These are phyloP conservation scores for Filobasidium floriforme DNA, from an alignment of 768 basidiomycete genomes.

Conservation along the genomic window DNA sequence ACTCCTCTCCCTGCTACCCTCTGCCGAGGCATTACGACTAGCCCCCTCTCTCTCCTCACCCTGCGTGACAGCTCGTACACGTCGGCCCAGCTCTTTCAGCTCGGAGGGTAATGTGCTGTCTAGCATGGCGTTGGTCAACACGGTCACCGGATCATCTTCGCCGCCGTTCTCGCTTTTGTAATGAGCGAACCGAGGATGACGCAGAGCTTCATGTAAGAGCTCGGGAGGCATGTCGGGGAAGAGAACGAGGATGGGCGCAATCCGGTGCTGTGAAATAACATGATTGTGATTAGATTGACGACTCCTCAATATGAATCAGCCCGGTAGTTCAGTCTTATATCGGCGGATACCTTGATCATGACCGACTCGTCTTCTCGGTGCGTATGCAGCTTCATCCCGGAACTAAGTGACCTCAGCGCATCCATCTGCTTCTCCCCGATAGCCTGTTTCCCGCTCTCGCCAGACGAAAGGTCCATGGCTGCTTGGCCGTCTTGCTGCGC, in stretches of 20 bases:
- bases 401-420: constrained; percentile 7
- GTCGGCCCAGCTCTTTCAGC: constrained; percentile 56
- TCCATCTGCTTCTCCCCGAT: constrained; percentile 21
- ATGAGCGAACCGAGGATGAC: constrained; percentile 31
- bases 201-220: constrained; percentile 32
- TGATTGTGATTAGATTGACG: not conserved
- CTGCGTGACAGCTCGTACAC: constrained; percentile 14
- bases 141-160: constrained; percentile 29
- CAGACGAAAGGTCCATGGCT: not conserved
- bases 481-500: not conserved
- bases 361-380: constrained; percentile 1
- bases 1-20: constrained; percentile 18
- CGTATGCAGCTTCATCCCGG: constrained; percentile 2
- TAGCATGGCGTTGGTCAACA: constrained; percentile 38
- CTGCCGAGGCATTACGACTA: not conserved
- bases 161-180: constrained; percentile 25
- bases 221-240: constrained; percentile 36
- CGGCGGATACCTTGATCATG: constrained; percentile 1
- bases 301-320: not conserved
- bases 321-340: not conserved
- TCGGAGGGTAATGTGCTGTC: constrained; percentile 59
- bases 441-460: not conserved
- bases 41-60: not conserved
- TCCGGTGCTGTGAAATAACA: constrained; percentile 9
- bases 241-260: constrained; percentile 29